A percentile compares a stretch with the other conserved stretches of the same genome.
Conservation (phyloP, 1,284 basidiomycete genomes). For the Acaromyces ingoldii region DNA sequence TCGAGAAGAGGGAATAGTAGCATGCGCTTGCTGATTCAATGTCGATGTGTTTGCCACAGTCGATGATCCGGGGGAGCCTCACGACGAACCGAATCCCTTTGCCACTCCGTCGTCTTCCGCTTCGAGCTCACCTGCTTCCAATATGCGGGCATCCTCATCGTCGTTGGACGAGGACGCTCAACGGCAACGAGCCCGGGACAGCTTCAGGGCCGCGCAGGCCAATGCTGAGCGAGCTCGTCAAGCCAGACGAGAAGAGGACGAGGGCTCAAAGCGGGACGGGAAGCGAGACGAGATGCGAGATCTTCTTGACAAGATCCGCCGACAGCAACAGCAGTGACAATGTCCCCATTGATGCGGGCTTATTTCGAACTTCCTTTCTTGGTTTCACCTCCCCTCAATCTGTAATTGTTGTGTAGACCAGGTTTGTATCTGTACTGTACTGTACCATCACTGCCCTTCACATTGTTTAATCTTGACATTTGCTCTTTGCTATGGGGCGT, state of each 20-base stretch:
- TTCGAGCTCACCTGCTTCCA: not conserved
- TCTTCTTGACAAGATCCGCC: not conserved
- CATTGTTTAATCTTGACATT: too few relatives aligned
- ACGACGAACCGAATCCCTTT: slow-evolving; percentile 33
- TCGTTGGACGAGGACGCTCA: not conserved
- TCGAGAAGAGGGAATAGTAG: not conserved
- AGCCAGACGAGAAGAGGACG: not conserved
- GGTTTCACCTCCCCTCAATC: too few relatives aligned
- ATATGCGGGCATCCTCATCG: too few relatives aligned
- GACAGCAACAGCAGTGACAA: not conserved
- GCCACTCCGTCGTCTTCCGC: not conserved
- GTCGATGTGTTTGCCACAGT: too few relatives aligned
- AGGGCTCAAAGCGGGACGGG: not conserved
- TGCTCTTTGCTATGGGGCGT: too few relatives aligned
- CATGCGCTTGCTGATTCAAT: too few relatives aligned
- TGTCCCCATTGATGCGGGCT: too few relatives aligned
- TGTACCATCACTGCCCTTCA: too few relatives aligned
- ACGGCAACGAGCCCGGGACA: not conserved
- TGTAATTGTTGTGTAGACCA: too few relatives aligned
- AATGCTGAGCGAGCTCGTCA: slow-evolving; percentile 1
- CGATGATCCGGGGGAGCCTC: slow-evolving; percentile 27
- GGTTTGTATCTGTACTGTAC: too few relatives aligned
- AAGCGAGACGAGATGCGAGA: not conserved
- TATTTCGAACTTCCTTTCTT: too few relatives aligned
- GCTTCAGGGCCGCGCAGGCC: not conserved